A percentile compares a stretch with the other conserved stretches of the same genome.
phyloP scores from a whole-genome alignment of 2,329 filamentous ascomycete genomes.

The Trichoderma arundinaceum region DNA sequence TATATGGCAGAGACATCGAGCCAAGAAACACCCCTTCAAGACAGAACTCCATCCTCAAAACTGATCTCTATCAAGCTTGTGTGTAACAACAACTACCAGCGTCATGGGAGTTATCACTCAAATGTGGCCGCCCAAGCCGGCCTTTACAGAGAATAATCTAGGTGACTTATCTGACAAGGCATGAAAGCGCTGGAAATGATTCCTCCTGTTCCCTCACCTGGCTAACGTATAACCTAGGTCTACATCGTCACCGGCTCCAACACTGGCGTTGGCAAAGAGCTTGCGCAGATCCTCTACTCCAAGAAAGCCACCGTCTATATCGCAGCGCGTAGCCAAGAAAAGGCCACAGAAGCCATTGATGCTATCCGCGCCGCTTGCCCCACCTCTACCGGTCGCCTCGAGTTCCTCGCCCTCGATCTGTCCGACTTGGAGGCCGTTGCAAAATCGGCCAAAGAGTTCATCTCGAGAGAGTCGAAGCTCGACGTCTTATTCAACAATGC shows the following conservation, averaged over 20 bases:
- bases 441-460: constrained; percentile 37
- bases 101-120: constrained; percentile 13
- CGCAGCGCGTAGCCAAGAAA: constrained; percentile 53
- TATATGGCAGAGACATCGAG: not conserved
- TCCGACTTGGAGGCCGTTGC: constrained; percentile 43
- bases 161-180: constrained; percentile 58
- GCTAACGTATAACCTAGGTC: constrained; percentile 42
- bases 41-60: not conserved
- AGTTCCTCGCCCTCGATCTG: constrained; percentile 51
- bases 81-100: no score
- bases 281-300: constrained; percentile 58
- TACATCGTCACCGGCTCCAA: constrained; percentile 56
- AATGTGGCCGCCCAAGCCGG: constrained; percentile 28
- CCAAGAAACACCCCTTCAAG: not conserved
- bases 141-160: constrained; percentile 63
- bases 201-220: accelerated
- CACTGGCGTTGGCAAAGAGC: constrained; percentile 55
- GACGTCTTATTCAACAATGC: constrained; percentile 53
- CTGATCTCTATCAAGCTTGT: not conserved
- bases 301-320: constrained; percentile 61
- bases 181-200: constrained; percentile 36
- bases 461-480: constrained; percentile 38
- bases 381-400: constrained; percentile 34
- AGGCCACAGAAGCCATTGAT: constrained; percentile 51
- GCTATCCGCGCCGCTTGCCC: constrained; percentile 36